These are phyloP conservation scores for Cornus kousa DNA, from an alignment of 148 eudicot genomes.

Conservation along the genomic window DNA sequence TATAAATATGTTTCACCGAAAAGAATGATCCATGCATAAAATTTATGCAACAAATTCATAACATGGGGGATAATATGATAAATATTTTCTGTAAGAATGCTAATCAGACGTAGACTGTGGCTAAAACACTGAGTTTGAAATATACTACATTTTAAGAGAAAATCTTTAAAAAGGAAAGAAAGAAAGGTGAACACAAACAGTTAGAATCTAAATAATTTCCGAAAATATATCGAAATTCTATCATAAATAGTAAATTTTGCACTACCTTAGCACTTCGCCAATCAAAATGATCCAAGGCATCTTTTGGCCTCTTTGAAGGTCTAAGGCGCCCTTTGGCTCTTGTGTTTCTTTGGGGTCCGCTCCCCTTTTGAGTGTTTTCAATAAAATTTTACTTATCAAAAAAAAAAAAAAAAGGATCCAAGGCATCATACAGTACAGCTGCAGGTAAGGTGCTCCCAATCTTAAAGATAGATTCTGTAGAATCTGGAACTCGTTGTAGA, in stretches of 20 bases:
- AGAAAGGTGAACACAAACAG: not conserved
- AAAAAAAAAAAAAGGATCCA: conserved; percentile 97
- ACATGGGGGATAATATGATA: not conserved
- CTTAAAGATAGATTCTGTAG: conserved; percentile 85
- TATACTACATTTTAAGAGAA: not conserved
- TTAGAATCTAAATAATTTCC: no score
- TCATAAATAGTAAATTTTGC: not conserved
- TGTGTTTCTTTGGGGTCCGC: no score
- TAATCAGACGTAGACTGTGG: not conserved
- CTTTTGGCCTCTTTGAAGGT: no score
- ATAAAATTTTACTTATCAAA: no score
- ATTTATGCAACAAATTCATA: not conserved
- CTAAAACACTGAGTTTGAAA: not conserved
- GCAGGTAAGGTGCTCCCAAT: conserved; percentile 98
- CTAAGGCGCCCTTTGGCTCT: no score
- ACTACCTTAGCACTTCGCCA: conserved; percentile 91
- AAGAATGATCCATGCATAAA: not conserved
- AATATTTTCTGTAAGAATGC: not conserved
- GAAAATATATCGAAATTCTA: no score
- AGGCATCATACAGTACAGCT: conserved; percentile 92
- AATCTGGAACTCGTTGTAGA: conserved; percentile 94
- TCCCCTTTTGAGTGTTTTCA: no score
- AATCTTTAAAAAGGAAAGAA: not conserved
- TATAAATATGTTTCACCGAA: not conserved
- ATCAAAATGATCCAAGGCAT: conserved; percentile 97